Conservation (phyloP, 805 yeast species). For the Grigorovia yakushimaensis region DNA sequence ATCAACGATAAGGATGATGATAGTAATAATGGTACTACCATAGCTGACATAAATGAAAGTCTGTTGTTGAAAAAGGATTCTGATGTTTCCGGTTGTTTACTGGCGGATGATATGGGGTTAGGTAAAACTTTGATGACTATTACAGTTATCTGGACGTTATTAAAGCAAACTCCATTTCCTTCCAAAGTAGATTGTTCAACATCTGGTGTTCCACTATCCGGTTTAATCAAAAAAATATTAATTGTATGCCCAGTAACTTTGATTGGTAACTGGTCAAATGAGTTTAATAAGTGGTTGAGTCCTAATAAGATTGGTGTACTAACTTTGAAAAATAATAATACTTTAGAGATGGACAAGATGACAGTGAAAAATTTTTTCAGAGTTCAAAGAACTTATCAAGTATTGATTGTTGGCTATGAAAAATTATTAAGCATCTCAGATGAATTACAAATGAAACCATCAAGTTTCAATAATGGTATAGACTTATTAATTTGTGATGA, state of each 20-base stretch:
- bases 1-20: too few species aligned
- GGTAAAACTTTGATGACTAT: slow-evolving; percentile 88
- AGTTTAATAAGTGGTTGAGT: slow-evolving; percentile 84
- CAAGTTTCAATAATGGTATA: slow-evolving; percentile 21
- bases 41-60: slow-evolving; percentile 8
- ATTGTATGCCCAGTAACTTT: slow-evolving; percentile 90
- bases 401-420: slow-evolving; percentile 82
- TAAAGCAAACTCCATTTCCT: slow-evolving; percentile 51
- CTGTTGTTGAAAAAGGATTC: slow-evolving; percentile 16
- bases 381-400: slow-evolving; percentile 62
- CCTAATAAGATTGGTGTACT: slow-evolving; percentile 54
- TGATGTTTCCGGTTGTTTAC: slow-evolving; percentile 52
- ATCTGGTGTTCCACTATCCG: slow-evolving; percentile 26
- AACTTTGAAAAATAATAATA: slow-evolving; percentile 41
- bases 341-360: slow-evolving; percentile 43
- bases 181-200: slow-evolving; percentile 27
- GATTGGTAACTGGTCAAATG: slow-evolving; percentile 78
- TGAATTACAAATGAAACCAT: slow-evolving; percentile 35
- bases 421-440: slow-evolving; percentile 48
- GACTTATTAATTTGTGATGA: slow-evolving; percentile 89
- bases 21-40: background rate
- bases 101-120: slow-evolving; percentile 97
- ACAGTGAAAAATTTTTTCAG: slow-evolving; percentile 52
- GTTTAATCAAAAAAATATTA: slow-evolving; percentile 46
- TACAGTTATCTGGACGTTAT: slow-evolving; percentile 70